Evolutionary conservation across 2,329 filamentous ascomycete species (phyloP).

Genomic region (Fusarium sp.): DNA sequence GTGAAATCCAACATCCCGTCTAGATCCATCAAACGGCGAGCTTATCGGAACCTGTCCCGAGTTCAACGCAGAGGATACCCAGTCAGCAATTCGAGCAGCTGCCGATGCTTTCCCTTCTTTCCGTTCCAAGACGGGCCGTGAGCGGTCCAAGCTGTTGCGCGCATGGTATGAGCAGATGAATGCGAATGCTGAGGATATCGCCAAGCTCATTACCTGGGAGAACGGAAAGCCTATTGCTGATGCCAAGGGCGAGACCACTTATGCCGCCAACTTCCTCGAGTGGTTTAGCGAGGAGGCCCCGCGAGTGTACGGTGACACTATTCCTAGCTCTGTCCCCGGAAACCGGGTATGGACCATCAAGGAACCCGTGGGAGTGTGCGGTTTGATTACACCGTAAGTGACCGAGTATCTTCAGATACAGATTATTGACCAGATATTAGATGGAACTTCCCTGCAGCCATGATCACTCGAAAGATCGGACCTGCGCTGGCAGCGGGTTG

Average conservation of each 20-base stretch:
- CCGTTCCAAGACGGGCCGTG: slow-evolving; percentile 77
- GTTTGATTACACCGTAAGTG: slow-evolving; percentile 78
- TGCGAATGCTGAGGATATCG: slow-evolving; percentile 83
- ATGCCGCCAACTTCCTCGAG: slow-evolving; percentile 81
- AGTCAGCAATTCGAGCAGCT: slow-evolving; percentile 86
- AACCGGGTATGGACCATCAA: slow-evolving; percentile 84
- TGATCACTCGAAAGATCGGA: slow-evolving; percentile 78
- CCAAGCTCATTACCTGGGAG: slow-evolving; percentile 87
- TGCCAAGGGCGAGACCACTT: slow-evolving; percentile 77
- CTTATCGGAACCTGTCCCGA: slow-evolving; percentile 88
- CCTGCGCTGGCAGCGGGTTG: slow-evolving; percentile 92
- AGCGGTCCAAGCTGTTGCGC: slow-evolving; percentile 79
- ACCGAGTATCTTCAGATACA: background rate
- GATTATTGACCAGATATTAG: slow-evolving; percentile 45
- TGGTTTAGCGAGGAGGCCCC: slow-evolving; percentile 88
- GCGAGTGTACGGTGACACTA: slow-evolving; percentile 78
- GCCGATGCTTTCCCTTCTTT: slow-evolving; percentile 79
- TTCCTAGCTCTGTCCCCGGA: slow-evolving; percentile 74
- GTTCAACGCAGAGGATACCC: slow-evolving; percentile 81
- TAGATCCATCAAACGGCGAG: slow-evolving; percentile 85
- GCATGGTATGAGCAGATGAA: slow-evolving; percentile 86
- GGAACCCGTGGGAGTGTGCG: slow-evolving; percentile 87
- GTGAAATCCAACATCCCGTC: slow-evolving; percentile 6
- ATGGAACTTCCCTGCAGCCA: slow-evolving; percentile 88
- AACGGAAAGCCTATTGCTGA: slow-evolving; percentile 88